Evolutionary conservation across 495 filamentous ascomycete genomes (phyloP).

Genomic region (Oleoguttula mirabilis): DNA sequence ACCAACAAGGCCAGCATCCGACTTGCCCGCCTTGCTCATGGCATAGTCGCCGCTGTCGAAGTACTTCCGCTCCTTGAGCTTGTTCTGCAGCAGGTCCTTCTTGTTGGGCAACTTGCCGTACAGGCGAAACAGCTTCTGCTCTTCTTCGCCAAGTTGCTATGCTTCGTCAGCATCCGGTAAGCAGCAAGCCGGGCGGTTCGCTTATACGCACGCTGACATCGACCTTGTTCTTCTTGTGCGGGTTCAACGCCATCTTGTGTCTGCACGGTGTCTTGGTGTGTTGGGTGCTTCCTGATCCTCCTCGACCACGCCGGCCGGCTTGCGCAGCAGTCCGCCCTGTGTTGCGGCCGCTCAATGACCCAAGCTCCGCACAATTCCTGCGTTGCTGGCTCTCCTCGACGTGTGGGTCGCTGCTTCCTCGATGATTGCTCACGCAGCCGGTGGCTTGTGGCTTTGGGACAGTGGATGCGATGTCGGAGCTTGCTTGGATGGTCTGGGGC

Average conservation of each 20-base stretch:
- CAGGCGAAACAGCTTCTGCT: constrained; percentile 87
- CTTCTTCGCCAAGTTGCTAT: constrained; percentile 77
- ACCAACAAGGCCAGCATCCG: constrained; percentile 75
- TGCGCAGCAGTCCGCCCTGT: too few relatives aligned
- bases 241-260: constrained; percentile 55
- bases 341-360: too few relatives aligned
- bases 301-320: too few relatives aligned
- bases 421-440: too few relatives aligned
- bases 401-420: too few relatives aligned
- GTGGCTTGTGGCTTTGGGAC: too few relatives aligned
- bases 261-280: too few relatives aligned
- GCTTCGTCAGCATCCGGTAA: constrained; percentile 3
- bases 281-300: too few relatives aligned
- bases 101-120: constrained; percentile 96
- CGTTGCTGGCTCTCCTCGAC: too few relatives aligned
- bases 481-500: too few relatives aligned
- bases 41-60: constrained; percentile 98
- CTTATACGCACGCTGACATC: constrained; percentile 69
- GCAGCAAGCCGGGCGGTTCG: not conserved
- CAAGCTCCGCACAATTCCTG: too few relatives aligned
- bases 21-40: constrained; percentile 95
- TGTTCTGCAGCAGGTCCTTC: constrained; percentile 93
- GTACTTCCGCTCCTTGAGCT: constrained; percentile 97
- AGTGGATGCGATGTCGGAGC: too few relatives aligned
- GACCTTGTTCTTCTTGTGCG: constrained; percentile 91